Evolutionary conservation across 1,284 basidiomycete genomes (phyloP).

Genomic region (Papiliotrema nemorosa): DNA sequence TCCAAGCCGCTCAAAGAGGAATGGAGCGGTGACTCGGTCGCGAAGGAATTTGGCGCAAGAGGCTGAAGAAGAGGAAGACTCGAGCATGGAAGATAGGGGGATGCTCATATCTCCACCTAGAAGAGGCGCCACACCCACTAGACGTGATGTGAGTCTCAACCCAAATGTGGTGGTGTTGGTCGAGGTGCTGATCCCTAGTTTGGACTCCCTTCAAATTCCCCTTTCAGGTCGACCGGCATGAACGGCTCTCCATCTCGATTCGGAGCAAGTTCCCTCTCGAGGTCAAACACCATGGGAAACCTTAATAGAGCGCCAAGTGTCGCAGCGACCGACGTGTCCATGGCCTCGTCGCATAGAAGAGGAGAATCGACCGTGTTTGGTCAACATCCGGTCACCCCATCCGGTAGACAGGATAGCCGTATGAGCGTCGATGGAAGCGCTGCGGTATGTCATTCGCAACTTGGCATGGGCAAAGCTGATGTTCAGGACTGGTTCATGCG

Average conservation of each 20-base stretch:
- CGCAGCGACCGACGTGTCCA: neutral
- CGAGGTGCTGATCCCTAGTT: too few relatives aligned
- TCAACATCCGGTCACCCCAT: too few relatives aligned
- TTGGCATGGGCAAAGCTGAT: too few relatives aligned
- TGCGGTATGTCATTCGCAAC: too few relatives aligned
- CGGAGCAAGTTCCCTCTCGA: neutral
- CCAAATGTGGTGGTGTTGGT: too few relatives aligned
- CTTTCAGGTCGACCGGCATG: slow-evolving; percentile 9
- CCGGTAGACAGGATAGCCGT: neutral
- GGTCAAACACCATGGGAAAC: slow-evolving; percentile 1
- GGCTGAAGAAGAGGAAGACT: slow-evolving; percentile 2
- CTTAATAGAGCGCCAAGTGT: neutral
- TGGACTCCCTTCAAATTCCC: slow-evolving; percentile 14
- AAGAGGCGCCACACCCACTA: neutral
- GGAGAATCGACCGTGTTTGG: neutral
- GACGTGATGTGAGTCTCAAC: slow-evolving; percentile 10
- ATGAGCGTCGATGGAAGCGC: neutral
- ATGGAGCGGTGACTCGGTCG: slow-evolving; percentile 7
- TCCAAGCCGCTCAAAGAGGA: slow-evolving; percentile 1
- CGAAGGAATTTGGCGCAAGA: slow-evolving; percentile 7
- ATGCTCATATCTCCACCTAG: neutral
- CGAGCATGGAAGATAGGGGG: neutral
- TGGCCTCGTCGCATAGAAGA: neutral
- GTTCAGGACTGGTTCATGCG: neutral
- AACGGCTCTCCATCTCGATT: neutral